These are phyloP conservation scores for Vicia sativa DNA, from an alignment of 306 rosid species.

Conservation along the genomic window DNA sequence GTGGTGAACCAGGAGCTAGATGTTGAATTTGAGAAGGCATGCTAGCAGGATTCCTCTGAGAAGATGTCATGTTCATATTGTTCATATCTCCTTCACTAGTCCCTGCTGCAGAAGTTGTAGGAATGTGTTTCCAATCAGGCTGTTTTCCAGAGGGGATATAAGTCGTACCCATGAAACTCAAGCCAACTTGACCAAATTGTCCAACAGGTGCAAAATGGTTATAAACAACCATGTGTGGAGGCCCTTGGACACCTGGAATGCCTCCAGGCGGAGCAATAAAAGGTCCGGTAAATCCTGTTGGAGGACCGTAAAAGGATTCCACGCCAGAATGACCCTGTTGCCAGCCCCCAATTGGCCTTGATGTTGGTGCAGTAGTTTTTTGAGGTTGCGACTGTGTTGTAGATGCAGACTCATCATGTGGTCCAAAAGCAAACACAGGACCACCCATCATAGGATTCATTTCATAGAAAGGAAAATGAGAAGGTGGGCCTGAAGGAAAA, in stretches of 20 bases:
- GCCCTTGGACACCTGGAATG: conserved; percentile 93
- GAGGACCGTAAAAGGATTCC: conserved; percentile 94
- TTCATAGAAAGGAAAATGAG: conserved; percentile 92
- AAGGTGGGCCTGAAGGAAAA: conserved; percentile 76
- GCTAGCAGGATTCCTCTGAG: conserved; percentile 68
- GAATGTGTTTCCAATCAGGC: conserved; percentile 95
- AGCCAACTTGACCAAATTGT: conserved; percentile 94
- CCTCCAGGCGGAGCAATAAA: conserved; percentile 88
- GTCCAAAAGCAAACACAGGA: conserved; percentile 87
- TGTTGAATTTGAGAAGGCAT: conserved; percentile 79
- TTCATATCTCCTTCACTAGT: conserved; percentile 72
- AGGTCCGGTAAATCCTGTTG: conserved; percentile 86
- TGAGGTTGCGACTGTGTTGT: conserved; percentile 69
- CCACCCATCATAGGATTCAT: conserved; percentile 96
- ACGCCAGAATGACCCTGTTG: conserved; percentile 92
- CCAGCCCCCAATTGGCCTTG: conserved; percentile 80
- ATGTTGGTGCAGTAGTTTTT: conserved; percentile 56
- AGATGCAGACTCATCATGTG: conserved; percentile 78
- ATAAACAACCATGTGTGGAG: conserved; percentile 97
- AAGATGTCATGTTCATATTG: conserved; percentile 65
- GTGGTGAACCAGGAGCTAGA: conserved; percentile 98
- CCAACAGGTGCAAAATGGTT: conserved; percentile 98
- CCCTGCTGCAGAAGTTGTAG: conserved; percentile 63
- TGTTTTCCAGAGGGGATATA: conserved; percentile 96
- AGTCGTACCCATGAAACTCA: conserved; percentile 97